phyloP scores from a whole-genome alignment of 1,284 basidiomycete genomes.

The Sporisorium graminicola region DNA sequence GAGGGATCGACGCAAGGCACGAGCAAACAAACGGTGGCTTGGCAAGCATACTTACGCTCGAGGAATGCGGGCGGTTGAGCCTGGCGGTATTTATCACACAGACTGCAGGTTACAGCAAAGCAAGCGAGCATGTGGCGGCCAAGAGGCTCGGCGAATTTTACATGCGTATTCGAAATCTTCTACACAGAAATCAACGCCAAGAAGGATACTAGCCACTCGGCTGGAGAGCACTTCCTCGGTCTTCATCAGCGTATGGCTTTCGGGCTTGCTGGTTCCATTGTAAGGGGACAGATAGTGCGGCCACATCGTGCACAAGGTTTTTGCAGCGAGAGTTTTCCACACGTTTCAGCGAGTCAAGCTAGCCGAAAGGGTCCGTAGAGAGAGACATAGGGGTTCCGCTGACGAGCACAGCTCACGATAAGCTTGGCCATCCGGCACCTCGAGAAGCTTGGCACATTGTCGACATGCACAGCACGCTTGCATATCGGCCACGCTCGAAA shows the following conservation, averaged over 20 bases:
- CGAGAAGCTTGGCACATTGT: background rate
- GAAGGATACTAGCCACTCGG: no score
- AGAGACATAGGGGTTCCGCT: constrained; percentile 2
- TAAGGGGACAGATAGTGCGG: no score
- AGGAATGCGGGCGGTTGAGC: background rate
- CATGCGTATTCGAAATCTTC: background rate
- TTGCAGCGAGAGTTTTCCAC: no score
- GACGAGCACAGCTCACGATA: background rate
- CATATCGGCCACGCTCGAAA: background rate
- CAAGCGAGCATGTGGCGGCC: constrained; percentile 3
- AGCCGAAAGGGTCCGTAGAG: background rate
- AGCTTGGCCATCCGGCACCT: background rate
- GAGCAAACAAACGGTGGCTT: background rate
- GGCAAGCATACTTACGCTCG: background rate
- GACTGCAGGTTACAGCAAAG: background rate
- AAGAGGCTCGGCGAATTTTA: constrained; percentile 30
- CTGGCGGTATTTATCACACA: background rate
- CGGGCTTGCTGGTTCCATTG: no score
- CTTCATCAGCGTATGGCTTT: background rate
- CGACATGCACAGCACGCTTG: background rate
- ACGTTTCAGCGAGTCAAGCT: background rate
- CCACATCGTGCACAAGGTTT: no score
- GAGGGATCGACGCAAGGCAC: constrained; percentile 1
- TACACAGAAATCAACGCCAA: background rate
- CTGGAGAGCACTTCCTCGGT: background rate